Percentiles rank a stretch among this genome's conserved stretches.
Evolutionary conservation across 768 basidiomycete genomes (phyloP).

Genomic region (Rhizopogon vinicolor): DNA sequence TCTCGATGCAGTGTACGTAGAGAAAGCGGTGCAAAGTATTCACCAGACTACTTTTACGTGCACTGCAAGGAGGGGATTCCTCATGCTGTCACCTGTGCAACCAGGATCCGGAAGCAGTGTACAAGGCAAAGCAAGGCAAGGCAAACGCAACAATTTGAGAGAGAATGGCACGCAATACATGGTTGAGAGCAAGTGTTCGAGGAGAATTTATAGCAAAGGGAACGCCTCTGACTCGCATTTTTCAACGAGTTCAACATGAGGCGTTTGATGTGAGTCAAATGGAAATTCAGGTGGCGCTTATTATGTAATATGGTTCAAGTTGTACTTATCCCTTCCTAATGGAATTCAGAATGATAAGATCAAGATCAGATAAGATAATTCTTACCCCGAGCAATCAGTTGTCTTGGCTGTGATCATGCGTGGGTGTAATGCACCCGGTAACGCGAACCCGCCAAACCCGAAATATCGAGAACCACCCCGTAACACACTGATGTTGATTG

Average conservation of each 20-base stretch:
- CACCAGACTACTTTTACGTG: too few relatives aligned
- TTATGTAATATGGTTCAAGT: neutral
- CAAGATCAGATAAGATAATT: neutral
- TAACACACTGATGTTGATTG: conserved; percentile 4
- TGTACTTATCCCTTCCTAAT: neutral
- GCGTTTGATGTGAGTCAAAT: neutral
- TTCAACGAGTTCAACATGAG: neutral
- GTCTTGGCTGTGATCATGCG: too few relatives aligned
- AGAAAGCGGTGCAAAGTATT: neutral
- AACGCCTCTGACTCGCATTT: neutral
- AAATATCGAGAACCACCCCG: neutral
- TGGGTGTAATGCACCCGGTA: too few relatives aligned
- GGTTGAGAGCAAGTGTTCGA: neutral
- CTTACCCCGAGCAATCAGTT: too few relatives aligned
- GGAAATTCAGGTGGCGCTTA: neutral
- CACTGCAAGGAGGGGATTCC: too few relatives aligned
- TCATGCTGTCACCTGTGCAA: too few relatives aligned
- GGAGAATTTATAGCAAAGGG: neutral
- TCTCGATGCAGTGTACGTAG: neutral
- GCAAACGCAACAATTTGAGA: neutral
- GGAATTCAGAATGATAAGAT: neutral
- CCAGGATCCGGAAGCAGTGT: neutral
- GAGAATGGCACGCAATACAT: neutral
- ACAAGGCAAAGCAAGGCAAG: neutral
- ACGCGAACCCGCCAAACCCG: neutral